Base-by-base conservation (phyloP, 169 alveolate genomes). In the Plasmodium vinckei region DNA sequence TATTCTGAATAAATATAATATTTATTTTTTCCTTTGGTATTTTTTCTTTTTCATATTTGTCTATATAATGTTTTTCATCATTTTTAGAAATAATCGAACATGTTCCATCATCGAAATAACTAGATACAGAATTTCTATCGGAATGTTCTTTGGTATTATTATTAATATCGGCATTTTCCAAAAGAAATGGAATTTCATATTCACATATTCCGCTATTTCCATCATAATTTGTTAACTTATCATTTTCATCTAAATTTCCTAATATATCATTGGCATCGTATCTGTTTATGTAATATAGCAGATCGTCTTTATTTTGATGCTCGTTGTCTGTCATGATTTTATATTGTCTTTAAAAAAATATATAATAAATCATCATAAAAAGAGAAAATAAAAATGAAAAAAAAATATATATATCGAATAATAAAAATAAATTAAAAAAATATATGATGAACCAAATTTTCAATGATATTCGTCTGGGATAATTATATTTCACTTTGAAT, bases 31-130 rank as follows among this genome's bases (percentile, higher is more conserved):
- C 88, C 69, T 63, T 57, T 44, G 72, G 21, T 57, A 57, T 60
- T 25, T 61, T 61, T 27, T 65, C 47, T 63, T 75, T 75, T 61
- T 75, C 64, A 23, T 25, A 19, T 25, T 70, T 70, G 19, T 70
- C 53, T 70, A 42, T 33, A 17, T 47, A 25, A 25, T 75, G 49
- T 27, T 61, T 67, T 33, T 75, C 88, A 19, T 75, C 88, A 46
- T 44, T 27, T 68, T 61, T 75, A 17, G 88, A 61, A 75, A 75
- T 25, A 23, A 75, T 63, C n/a, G 88, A 49, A 5, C 75, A 75
- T 39, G 75, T 73, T 19, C 88, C 88, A 53, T 75, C 88, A 54
- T 75, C 88, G 9, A 75, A 64, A 56, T 75, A 75, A 63, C 88
- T 75, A 5, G n/a, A 12, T 61, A 68, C 15, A 2, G 88, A 75